Evolutionary conservation across 2,329 filamentous ascomycete species (phyloP).

Genomic region (Aaosphaeria pasadenensis): DNA sequence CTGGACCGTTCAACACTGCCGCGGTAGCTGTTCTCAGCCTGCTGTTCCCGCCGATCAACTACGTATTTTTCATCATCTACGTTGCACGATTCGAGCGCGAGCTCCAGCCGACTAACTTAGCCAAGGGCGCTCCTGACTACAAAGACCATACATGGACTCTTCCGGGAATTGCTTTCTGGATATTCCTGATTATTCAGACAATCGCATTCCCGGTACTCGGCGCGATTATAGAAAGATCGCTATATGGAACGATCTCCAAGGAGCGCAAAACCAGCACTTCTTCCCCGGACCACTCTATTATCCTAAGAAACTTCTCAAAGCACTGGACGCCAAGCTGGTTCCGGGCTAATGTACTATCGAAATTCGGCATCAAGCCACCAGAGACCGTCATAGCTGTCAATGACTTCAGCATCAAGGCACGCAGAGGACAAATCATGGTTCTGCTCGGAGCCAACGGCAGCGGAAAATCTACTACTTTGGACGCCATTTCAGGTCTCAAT

Average conservation of each 20-base stretch:
- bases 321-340: conserved; percentile 68
- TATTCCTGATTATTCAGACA: conserved; percentile 75
- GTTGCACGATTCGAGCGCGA: conserved; percentile 74
- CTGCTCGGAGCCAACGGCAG: conserved; percentile 86
- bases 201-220: conserved; percentile 74
- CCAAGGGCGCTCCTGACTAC: conserved; percentile 55
- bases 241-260: conserved; percentile 71
- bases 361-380: conserved; percentile 47
- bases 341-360: conserved; percentile 45
- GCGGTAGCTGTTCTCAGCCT: conserved; percentile 68
- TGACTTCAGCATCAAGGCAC: conserved; percentile 66
- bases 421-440: conserved; percentile 79
- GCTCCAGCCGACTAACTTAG: conserved; percentile 58
- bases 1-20: conserved; percentile 60
- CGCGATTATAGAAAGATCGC: conserved; percentile 66
- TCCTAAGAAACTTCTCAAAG: conserved; percentile 72
- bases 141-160: conserved; percentile 55
- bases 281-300: conserved; percentile 56
- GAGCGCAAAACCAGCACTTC: conserved; percentile 43
- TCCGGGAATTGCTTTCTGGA: conserved; percentile 72
- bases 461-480: conserved; percentile 86
- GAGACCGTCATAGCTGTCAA: conserved; percentile 77
- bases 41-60: conserved; percentile 84
- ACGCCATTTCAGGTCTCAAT: conserved; percentile 80
- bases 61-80: conserved; percentile 75